Percentiles rank a stretch among this genome's conserved stretches.
phyloP scores from a whole-genome alignment of 805 yeast genomes.

The Candida ulmi region DNA sequence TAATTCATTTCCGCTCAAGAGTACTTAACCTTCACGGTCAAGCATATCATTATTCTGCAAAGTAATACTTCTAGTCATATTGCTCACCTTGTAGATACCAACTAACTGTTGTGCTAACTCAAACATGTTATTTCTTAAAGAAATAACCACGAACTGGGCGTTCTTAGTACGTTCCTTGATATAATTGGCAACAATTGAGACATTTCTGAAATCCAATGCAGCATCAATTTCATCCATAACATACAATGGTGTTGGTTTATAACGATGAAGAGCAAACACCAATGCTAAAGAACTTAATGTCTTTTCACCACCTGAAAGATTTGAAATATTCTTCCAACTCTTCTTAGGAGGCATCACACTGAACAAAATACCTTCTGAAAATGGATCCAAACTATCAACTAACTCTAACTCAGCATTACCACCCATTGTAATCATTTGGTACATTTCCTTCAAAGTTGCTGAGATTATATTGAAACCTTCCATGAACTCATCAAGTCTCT shows the following conservation, averaged over 20 bases:
- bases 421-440: conserved; percentile 98
- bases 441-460: conserved; percentile 88
- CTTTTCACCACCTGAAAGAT: conserved; percentile 96
- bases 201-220: conserved; percentile 94
- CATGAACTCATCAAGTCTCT: conserved; percentile 85
- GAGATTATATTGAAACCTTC: conserved; percentile 86
- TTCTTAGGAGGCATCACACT: conserved; percentile 99
- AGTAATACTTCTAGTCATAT: conserved; percentile 84
- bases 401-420: conserved; percentile 97
- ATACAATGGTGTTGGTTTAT: conserved; percentile 94
- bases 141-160: conserved; percentile 94
- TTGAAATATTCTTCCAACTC: conserved; percentile 93
- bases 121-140: conserved; percentile 95
- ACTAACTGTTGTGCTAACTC: conserved; percentile 92
- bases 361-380: conserved; percentile 91
- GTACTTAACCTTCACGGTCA: conserved; percentile 1
- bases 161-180: conserved; percentile 93
- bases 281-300: conserved; percentile 91
- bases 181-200: conserved; percentile 94
- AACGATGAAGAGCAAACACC: conserved; percentile 93
- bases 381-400: conserved; percentile 96
- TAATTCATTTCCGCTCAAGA: too few relatives aligned
- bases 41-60: conserved; percentile 55
- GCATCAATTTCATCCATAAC: conserved; percentile 99
- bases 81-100: conserved; percentile 90